Evolutionary conservation across 768 basidiomycete genomes (phyloP).

Genomic region (Clavaria fumosa): DNA sequence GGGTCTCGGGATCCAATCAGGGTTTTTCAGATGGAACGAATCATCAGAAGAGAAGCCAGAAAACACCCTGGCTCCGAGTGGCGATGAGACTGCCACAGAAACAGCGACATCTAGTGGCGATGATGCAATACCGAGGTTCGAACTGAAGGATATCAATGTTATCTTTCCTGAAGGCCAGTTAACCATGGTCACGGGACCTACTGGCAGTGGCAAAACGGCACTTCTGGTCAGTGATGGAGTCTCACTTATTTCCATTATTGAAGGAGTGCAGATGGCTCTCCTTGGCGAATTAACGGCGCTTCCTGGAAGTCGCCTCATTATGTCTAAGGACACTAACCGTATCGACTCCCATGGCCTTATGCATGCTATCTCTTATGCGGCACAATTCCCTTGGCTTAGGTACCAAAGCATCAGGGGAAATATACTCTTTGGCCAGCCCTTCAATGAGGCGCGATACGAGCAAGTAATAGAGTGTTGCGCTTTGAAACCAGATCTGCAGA

Average conservation of each 20-base stretch:
- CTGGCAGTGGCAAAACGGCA: conserved; percentile 74
- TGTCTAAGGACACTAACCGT: conserved; percentile 46
- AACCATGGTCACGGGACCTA: conserved; percentile 61
- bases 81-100: conserved; percentile 1
- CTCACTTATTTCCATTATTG: not conserved
- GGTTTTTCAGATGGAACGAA: conserved; percentile 48
- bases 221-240: conserved; percentile 33
- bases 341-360: conserved; percentile 46
- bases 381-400: conserved; percentile 56
- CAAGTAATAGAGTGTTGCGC: conserved; percentile 77
- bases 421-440: conserved; percentile 62
- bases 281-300: conserved; percentile 56
- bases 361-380: conserved; percentile 54
- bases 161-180: conserved; percentile 59
- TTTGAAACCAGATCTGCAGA: conserved; percentile 60
- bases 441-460: conserved; percentile 58
- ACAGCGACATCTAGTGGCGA: conserved; percentile 13
- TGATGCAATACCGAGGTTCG: conserved; percentile 39
- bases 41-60: conserved; percentile 22
- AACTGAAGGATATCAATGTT: conserved; percentile 49
- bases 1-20: conserved; percentile 40
- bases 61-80: conserved; percentile 10
- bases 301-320: conserved; percentile 35
- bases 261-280: conserved; percentile 38
- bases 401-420: conserved; percentile 69